Evolutionary conservation across 768 basidiomycete species (phyloP).

Genomic region (Favolaschia claudopus): DNA sequence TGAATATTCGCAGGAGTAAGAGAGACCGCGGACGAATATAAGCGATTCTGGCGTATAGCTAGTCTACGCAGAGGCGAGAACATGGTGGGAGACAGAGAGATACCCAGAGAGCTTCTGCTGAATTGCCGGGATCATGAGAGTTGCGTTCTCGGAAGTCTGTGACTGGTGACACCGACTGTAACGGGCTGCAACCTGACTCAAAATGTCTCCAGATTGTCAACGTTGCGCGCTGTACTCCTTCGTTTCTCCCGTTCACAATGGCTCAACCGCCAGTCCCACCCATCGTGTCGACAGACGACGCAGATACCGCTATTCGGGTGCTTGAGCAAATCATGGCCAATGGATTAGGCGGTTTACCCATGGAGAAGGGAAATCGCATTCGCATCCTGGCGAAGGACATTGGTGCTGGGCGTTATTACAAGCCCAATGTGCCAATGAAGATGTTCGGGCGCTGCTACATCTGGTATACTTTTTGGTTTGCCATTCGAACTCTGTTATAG

Average conservation of each 20-base stretch:
- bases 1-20: slow-evolving; percentile 17
- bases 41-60: slow-evolving; percentile 8
- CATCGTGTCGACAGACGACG: slow-evolving; percentile 15
- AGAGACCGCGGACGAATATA: slow-evolving; percentile 10
- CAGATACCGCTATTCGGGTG: slow-evolving; percentile 14
- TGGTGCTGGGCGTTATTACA: slow-evolving; percentile 22
- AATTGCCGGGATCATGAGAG: neutral
- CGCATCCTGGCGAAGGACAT: slow-evolving; percentile 28
- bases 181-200: too few species aligned
- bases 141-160: too few species aligned
- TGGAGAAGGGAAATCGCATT: slow-evolving; percentile 18
- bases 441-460: slow-evolving; percentile 26
- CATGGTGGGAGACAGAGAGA: slow-evolving; percentile 6
- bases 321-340: slow-evolving; percentile 23
- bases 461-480: slow-evolving; percentile 8
- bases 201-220: too few species aligned
- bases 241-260: neutral
- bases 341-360: slow-evolving; percentile 15
- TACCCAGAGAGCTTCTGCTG: neutral
- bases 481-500: too few species aligned
- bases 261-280: neutral
- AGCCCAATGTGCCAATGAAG: slow-evolving; percentile 13
- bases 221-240: neutral
- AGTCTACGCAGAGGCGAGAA: too few species aligned
- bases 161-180: too few species aligned